A percentile compares a stretch with the other conserved stretches of the same genome.
Evolutionary conservation across 768 basidiomycete species (phyloP).

Genomic region (Amanita thiersii): DNA sequence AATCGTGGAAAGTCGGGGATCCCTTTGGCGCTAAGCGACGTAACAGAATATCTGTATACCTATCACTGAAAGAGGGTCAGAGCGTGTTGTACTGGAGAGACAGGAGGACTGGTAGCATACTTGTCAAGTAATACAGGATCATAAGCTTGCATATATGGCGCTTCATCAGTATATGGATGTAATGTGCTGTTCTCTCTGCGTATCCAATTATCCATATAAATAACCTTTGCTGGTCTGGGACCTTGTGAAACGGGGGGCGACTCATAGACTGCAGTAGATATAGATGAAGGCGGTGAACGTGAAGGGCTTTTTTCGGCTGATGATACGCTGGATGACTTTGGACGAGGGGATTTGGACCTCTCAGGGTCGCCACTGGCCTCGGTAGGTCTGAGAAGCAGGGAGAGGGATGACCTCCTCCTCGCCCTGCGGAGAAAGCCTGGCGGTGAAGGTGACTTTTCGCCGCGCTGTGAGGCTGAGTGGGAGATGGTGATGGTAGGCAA

Average conservation of each 20-base stretch:
- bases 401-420: no score
- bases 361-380: no score
- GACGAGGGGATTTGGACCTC: no score
- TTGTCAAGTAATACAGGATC: conserved; percentile 48
- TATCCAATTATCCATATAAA: conserved; percentile 28
- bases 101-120: conserved; percentile 27
- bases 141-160: conserved; percentile 63
- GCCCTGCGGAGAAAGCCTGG: no score
- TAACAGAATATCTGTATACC: conserved; percentile 44
- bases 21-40: conserved; percentile 42
- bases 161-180: conserved; percentile 43
- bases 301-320: no score
- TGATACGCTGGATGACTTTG: no score
- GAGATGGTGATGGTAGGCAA: no score
- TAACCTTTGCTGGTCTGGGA: conserved; percentile 13
- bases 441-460: no score
- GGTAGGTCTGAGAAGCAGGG: no score
- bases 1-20: conserved; percentile 55
- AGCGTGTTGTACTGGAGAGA: conserved; percentile 1
- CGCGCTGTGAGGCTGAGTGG: no score
- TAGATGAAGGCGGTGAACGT: no score
- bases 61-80: conserved; percentile 40
- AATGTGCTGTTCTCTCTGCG: conserved; percentile 38
- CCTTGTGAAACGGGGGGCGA: conserved; percentile 3
- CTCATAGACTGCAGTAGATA: no score